These are phyloP conservation scores for Leucaena leucocephala DNA, from an alignment of 306 rosid species.

Conservation along the genomic window DNA sequence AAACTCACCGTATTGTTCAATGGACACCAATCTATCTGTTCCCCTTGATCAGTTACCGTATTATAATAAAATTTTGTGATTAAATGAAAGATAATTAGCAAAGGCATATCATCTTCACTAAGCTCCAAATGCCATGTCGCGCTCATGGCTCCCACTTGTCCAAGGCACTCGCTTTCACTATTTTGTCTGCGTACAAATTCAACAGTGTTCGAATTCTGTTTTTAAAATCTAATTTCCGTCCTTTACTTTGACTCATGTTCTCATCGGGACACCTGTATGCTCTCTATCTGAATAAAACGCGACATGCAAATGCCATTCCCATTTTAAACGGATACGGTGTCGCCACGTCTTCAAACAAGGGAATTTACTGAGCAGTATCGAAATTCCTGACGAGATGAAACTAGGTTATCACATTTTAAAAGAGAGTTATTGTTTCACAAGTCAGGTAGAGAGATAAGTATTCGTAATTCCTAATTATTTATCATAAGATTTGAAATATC, in stretches of 20 bases:
- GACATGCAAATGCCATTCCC: background rate
- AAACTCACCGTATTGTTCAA: too few relatives aligned
- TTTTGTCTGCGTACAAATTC: background rate
- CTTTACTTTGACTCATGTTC: slow-evolving; percentile 6
- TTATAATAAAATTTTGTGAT: too few relatives aligned
- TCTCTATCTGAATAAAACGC: background rate
- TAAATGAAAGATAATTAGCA: too few relatives aligned
- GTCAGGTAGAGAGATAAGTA: background rate
- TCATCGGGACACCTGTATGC: background rate
- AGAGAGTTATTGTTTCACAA: background rate
- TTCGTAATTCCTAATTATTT: background rate
- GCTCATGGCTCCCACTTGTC: background rate
- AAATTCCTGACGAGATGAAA: background rate
- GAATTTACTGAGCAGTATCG: background rate
- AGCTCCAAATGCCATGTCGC: too few relatives aligned
- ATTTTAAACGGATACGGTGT: background rate
- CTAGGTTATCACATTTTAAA: background rate
- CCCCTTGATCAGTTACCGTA: background rate
- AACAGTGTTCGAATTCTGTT: background rate
- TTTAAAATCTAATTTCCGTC: background rate
- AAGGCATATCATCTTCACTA: background rate
- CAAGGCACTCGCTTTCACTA: background rate
- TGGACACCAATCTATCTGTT: background rate
- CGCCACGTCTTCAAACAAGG: background rate
- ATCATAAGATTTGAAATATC: background rate